phyloP scores from a whole-genome alignment of 768 basidiomycete species.

The Termitomyces sp. region DNA sequence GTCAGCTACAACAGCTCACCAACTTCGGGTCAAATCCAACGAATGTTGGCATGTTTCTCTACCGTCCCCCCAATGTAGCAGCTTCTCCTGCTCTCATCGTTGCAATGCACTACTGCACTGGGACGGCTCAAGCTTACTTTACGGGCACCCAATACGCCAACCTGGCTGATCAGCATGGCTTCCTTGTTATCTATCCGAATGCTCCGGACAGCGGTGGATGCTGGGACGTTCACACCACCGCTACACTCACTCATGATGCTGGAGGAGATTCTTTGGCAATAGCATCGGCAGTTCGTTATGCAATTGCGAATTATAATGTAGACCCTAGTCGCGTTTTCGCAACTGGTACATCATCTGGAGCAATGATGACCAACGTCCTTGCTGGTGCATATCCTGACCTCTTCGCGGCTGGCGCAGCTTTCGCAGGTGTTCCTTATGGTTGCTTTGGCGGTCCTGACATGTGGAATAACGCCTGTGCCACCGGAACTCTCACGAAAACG shows the following conservation, averaged over 20 bases:
- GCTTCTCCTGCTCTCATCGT: slow-evolving; percentile 44
- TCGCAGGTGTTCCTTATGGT: slow-evolving; percentile 51
- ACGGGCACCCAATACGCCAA: slow-evolving; percentile 43
- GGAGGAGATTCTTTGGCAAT: slow-evolving; percentile 55
- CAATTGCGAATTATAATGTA: slow-evolving; percentile 44
- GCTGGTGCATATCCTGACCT: slow-evolving; percentile 53
- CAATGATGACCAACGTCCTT: slow-evolving; percentile 61
- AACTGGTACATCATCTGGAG: slow-evolving; percentile 50
- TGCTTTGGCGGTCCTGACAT: slow-evolving; percentile 47
- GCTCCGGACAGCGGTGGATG: slow-evolving; percentile 42
- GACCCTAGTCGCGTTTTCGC: slow-evolving; percentile 45
- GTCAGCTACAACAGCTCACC: slow-evolving; percentile 35
- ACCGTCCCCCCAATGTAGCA: slow-evolving; percentile 35
- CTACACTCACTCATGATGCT: slow-evolving; percentile 50
- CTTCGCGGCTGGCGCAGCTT: slow-evolving; percentile 43
- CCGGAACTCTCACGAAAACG: slow-evolving; percentile 40
- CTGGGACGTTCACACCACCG: slow-evolving; percentile 50
- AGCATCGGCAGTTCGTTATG: slow-evolving; percentile 42
- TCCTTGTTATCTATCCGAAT: slow-evolving; percentile 48
- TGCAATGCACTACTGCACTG: slow-evolving; percentile 51
- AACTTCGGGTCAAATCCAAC: slow-evolving; percentile 54
- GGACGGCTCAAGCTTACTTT: slow-evolving; percentile 50
- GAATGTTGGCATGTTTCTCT: slow-evolving; percentile 45
- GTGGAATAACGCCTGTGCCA: slow-evolving; percentile 47
- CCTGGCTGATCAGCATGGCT: slow-evolving; percentile 45